Base-by-base conservation (phyloP, 208 protist genomes). In the Novymonas esmeraldas region DNA sequence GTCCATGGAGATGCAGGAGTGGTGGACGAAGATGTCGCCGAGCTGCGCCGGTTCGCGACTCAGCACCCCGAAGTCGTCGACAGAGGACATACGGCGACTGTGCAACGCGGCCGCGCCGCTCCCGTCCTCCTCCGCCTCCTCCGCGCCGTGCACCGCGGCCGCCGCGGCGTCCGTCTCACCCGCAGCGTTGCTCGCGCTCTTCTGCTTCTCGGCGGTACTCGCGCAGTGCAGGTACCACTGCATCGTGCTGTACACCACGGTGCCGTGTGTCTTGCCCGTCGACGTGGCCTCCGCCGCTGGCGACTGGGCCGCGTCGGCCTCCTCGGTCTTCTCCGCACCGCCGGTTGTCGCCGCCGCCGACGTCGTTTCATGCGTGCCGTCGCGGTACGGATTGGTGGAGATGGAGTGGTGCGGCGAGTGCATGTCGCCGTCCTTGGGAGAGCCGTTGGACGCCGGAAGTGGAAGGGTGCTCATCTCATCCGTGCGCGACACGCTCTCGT, bases 21-120 rank as follows among this genome's bases (percentile, higher is more conserved):
- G 78, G 49, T 87, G 81, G 20, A 90, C 81, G 58, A 90, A 90
- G 41, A 90, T 84, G 64, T 87, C 84, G 4, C 77, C 84, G 31
- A 85, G 44, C 13, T 51, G 34, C 9, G 64, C 69, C 10, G 73
- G 55, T 39, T 76, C 79, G n/a, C 79, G 75, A 24, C 45, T 55
- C 2, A 79, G 61, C 54, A 34, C 73, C 16, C 38, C 64, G 6
- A 68, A 45, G 20, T 63, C 45, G 20, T 29, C 64, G 6, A 41
- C 22, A 36, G 22, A 31, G 64, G 42, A 6, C 11, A 2, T 18
- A 28, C 20, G 26, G 11, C 18, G 14, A 18, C 4, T 22, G 33
- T 28, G 16, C 13, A 14, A n/a, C 26, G 29, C 24, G 2, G 20
- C 14, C 26, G 29, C 24, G 2, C 22, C 31, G 22, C 7, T 13